Evolutionary conservation across 2,329 filamentous ascomycete genomes (phyloP).

Genomic region (Lecanoromycetidae sp.): DNA sequence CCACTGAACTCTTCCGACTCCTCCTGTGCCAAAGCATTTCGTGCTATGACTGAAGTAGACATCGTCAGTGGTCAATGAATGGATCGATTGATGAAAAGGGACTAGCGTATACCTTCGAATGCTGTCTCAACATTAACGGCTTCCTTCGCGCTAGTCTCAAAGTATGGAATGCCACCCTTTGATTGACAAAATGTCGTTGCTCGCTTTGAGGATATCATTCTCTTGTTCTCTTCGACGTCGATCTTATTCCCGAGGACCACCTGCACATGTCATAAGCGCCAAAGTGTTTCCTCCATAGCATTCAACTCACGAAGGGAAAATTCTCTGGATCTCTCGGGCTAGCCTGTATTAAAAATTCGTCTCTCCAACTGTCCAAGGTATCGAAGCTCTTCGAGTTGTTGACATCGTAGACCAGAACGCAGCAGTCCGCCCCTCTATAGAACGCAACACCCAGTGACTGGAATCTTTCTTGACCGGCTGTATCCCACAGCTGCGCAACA

Average conservation of each 20-base stretch:
- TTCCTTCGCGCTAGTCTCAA: constrained; percentile 98
- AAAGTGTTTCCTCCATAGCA: background rate
- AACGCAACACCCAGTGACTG: constrained; percentile 95
- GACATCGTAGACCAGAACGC: constrained; percentile 93
- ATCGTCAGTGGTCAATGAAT: background rate
- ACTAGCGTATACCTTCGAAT: constrained; percentile 53
- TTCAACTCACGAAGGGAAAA: constrained; percentile 75
- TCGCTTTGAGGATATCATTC: constrained; percentile 90
- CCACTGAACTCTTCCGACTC: constrained; percentile 96
- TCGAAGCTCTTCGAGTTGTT: constrained; percentile 99
- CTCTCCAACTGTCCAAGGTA: constrained; percentile 93
- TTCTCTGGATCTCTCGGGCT: constrained; percentile 92
- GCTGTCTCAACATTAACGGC: constrained; percentile 93
- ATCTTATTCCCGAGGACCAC: constrained; percentile 98
- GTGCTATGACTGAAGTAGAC: constrained; percentile 63
- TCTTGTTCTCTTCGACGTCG: constrained; percentile 94
- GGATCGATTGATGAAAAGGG: background rate
- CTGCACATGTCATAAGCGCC: constrained; percentile 33
- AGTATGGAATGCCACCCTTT: constrained; percentile 95
- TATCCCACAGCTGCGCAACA: constrained; percentile 74
- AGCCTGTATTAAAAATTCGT: constrained; percentile 96
- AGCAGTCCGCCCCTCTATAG: constrained; percentile 95
- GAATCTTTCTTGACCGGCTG: constrained; percentile 91
- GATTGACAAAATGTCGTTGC: constrained; percentile 97
- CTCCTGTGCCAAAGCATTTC: constrained; percentile 90